phyloP scores from a whole-genome alignment of 768 basidiomycete species.

The Naematelia aurantialba region DNA sequence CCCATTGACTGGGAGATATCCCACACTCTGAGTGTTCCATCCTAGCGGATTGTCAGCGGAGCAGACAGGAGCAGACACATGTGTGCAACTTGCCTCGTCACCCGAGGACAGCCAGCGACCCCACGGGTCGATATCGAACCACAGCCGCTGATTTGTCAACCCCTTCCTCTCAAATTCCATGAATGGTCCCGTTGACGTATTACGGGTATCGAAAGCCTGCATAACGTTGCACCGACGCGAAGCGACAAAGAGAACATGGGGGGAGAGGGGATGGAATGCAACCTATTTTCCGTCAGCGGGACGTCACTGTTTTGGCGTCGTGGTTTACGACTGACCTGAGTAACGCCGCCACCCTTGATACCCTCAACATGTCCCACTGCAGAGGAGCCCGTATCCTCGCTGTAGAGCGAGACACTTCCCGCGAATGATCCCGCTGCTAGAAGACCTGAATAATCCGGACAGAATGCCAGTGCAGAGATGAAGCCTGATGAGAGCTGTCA shows the following conservation, averaged over 20 bases:
- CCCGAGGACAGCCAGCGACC: conserved; percentile 67
- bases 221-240: conserved; percentile 66
- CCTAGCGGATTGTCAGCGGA: conserved; percentile 50
- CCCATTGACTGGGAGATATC: conserved; percentile 50
- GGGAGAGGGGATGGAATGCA: conserved; percentile 68
- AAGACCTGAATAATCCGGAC: conserved; percentile 59
- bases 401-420: conserved; percentile 49
- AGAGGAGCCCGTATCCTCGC: conserved; percentile 58
- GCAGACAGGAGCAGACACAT: not conserved
- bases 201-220: conserved; percentile 76
- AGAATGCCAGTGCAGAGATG: conserved; percentile 77
- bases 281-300: conserved; percentile 54
- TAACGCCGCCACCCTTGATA: conserved; percentile 48
- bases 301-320: not conserved
- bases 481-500: conserved; percentile 59
- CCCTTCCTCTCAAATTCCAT: conserved; percentile 51
- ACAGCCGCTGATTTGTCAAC: conserved; percentile 69
- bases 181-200: conserved; percentile 52
- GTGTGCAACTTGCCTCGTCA: conserved; percentile 58
- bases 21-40: conserved; percentile 62
- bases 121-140: conserved; percentile 70
- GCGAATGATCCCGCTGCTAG: conserved; percentile 77
- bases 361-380: conserved; percentile 66
- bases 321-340: conserved; percentile 50
- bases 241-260: conserved; percentile 71